Conservation (phyloP, 2,329 filamentous ascomycete genomes). For the Fusarium sp. region DNA sequence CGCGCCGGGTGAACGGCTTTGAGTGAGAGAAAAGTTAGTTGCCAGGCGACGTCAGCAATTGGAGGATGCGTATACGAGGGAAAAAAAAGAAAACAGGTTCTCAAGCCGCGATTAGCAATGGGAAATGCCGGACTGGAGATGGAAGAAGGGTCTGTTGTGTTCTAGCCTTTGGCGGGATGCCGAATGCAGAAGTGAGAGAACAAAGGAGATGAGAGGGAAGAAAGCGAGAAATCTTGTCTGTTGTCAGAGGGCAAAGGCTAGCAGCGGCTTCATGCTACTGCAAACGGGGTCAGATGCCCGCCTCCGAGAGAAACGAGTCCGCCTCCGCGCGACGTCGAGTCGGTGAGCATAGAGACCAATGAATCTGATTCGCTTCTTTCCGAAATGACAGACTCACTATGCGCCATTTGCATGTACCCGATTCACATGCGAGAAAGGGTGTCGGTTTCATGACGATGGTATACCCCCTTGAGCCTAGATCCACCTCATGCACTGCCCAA, state of each 20-base stretch:
- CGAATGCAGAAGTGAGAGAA: neutral
- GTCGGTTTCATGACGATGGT: conserved; percentile 1
- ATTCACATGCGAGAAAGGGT: neutral
- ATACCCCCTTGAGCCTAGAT: neutral
- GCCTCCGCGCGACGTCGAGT: neutral
- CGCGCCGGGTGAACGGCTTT: conserved; percentile 15
- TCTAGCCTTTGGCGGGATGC: neutral
- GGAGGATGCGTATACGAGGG: conserved; percentile 1
- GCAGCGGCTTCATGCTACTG: neutral
- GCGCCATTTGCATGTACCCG: conserved; percentile 4
- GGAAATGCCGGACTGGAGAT: neutral
- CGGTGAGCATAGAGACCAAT: neutral
- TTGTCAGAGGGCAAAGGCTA: neutral
- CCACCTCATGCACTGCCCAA: conserved; percentile 23
- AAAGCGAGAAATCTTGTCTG: neutral
- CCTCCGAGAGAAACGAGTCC: neutral
- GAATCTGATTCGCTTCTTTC: neutral
- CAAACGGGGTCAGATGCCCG: neutral
- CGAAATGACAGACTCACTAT: neutral
- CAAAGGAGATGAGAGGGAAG: neutral
- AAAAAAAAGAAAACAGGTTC: neutral
- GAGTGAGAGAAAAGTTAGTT: neutral
- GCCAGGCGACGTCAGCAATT: conserved; percentile 7
- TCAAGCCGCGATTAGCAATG: neutral
- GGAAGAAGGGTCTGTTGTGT: neutral